Percentiles rank a stretch among this genome's conserved stretches.
Conservation (phyloP, 345 rosid genomes). For the Leavenworthia alabamica region DNA sequence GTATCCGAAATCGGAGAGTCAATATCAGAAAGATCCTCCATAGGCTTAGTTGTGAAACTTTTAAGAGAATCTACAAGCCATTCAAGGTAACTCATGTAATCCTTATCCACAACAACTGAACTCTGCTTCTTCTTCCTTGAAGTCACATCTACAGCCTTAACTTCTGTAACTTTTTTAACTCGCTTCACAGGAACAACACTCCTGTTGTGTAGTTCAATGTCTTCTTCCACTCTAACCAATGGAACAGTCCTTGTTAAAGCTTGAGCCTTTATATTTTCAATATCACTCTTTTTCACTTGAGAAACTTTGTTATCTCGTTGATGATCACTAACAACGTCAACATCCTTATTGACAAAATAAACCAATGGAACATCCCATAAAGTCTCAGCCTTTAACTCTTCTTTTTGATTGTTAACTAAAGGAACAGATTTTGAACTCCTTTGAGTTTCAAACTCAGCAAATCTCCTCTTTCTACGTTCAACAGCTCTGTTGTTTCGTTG, state of each 20-base stretch:
- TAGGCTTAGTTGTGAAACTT: background rate
- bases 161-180: background rate
- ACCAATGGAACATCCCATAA: background rate
- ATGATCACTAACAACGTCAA: background rate
- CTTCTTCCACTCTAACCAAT: background rate
- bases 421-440: background rate
- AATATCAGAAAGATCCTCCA: background rate
- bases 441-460: background rate
- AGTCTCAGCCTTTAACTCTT: background rate
- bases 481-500: conserved; percentile 18
- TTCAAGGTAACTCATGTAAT: conserved; percentile 23
- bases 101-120: conserved; percentile 6
- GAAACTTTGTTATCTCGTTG: background rate
- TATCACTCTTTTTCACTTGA: background rate
- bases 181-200: background rate
- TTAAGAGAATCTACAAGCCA: conserved; percentile 26
- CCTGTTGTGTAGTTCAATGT: background rate
- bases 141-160: background rate
- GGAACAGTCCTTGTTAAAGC: background rate
- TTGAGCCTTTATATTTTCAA: background rate
- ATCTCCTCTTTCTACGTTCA: conserved; percentile 12
- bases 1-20: background rate
- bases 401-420: background rate
- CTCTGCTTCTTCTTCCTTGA: conserved; percentile 3
- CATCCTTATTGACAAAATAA: background rate